These are phyloP conservation scores for Samsoniella hepiali DNA, from an alignment of 2,329 filamentous ascomycete genomes.

Conservation along the genomic window DNA sequence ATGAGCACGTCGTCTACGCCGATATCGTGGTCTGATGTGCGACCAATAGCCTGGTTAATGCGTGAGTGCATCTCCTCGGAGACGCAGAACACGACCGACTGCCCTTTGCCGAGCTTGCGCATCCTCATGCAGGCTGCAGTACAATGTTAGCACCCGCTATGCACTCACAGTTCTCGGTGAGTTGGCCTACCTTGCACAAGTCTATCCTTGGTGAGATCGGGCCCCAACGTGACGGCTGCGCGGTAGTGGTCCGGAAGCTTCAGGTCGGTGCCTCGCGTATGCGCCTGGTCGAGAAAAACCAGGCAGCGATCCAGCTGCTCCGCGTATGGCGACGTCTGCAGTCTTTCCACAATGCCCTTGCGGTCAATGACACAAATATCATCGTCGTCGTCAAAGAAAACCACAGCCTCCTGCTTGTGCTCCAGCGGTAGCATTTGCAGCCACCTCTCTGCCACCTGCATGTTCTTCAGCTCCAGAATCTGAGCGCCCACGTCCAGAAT, in stretches of 20 bases:
- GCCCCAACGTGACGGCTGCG: slow-evolving; percentile 66
- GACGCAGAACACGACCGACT: slow-evolving; percentile 61
- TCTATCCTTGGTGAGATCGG: slow-evolving; percentile 63
- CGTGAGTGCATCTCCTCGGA: slow-evolving; percentile 56
- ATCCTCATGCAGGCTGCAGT: slow-evolving; percentile 65
- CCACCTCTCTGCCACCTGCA: slow-evolving; percentile 52
- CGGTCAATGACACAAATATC: slow-evolving; percentile 53
- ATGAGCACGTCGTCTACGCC: slow-evolving; percentile 50
- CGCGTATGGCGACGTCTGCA: slow-evolving; percentile 58
- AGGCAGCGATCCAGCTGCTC: slow-evolving; percentile 57
- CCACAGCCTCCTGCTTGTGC: slow-evolving; percentile 29
- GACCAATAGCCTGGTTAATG: slow-evolving; percentile 38
- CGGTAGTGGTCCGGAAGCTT: slow-evolving; percentile 55
- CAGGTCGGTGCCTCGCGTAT: slow-evolving; percentile 68
- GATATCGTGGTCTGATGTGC: slow-evolving; percentile 32
- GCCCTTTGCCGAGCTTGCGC: slow-evolving; percentile 63
- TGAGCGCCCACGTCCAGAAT: slow-evolving; percentile 71
- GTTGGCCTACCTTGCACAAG: slow-evolving; percentile 66
- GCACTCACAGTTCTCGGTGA: too few species aligned
- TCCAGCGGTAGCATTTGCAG: slow-evolving; percentile 30
- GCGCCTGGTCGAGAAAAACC: slow-evolving; percentile 67
- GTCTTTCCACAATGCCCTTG: slow-evolving; percentile 41
- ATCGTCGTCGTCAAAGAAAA: slow-evolving; percentile 59
- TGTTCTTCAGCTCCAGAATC: slow-evolving; percentile 61
- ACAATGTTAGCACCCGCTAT: not conserved